Percentiles rank a stretch among this genome's conserved stretches.
These are phyloP conservation scores for Thalassiosira sp. DNA, from an alignment of 352 stramenopile species.

Conservation along the genomic window DNA sequence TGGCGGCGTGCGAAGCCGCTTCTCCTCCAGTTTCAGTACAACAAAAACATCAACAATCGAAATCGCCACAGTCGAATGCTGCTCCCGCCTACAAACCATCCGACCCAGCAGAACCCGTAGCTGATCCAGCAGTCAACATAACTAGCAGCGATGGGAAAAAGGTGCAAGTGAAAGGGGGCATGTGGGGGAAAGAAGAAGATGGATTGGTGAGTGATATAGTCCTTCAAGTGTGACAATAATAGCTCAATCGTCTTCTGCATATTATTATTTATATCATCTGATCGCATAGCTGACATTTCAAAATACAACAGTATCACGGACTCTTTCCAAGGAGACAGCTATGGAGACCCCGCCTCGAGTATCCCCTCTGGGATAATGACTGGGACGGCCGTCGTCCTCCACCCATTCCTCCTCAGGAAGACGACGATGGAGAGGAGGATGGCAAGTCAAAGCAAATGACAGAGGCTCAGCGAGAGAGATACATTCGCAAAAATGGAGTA, in stretches of 20 bases:
- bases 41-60: background rate
- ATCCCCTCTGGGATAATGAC: slow-evolving; percentile 80
- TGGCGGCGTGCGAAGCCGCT: slow-evolving; percentile 26
- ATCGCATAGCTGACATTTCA: too few species aligned
- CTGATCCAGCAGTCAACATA: slow-evolving; percentile 7
- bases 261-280: background rate
- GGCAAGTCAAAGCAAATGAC: slow-evolving; percentile 18
- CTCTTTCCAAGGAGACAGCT: slow-evolving; percentile 77
- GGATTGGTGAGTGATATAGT: slow-evolving; percentile 11
- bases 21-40: slow-evolving; percentile 1
- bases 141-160: slow-evolving; percentile 24
- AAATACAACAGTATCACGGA: slow-evolving; percentile 47
- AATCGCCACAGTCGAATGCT: background rate
- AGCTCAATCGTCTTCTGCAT: background rate
- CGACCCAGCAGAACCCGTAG: slow-evolving; percentile 31
- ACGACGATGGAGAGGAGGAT: slow-evolving; percentile 2
- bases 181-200: slow-evolving; percentile 39
- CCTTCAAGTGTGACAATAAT: slow-evolving; percentile 5
- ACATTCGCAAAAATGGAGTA: slow-evolving; percentile 72
- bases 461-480: slow-evolving; percentile 48
- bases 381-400: slow-evolving; percentile 71
- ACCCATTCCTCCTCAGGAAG: slow-evolving; percentile 1
- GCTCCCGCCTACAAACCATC: slow-evolving; percentile 28
- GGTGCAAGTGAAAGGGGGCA: slow-evolving; percentile 9
- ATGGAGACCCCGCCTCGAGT: slow-evolving; percentile 73